Evolutionary conservation across 305 asterid genomes (phyloP).

Genomic region (Solanum hybrid): DNA sequence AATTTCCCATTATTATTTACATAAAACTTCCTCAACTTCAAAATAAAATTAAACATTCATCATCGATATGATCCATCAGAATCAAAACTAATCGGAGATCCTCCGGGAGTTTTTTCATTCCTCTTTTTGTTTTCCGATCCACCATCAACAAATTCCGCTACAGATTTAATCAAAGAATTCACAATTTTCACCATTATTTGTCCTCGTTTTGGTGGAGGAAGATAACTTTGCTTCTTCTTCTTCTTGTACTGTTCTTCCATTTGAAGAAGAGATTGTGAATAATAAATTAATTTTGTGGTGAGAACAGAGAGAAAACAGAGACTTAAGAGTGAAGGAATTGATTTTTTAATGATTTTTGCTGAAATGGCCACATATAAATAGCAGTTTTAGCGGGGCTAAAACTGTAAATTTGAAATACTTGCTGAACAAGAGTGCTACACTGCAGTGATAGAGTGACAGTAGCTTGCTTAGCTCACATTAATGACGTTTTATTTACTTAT

Average conservation of each 20-base stretch:
- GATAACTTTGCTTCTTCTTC: background rate
- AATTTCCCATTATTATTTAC: background rate
- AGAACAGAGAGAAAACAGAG: background rate
- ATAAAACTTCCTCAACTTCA: background rate
- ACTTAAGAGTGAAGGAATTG: background rate
- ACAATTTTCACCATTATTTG: constrained; percentile 6
- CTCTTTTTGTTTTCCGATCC: background rate
- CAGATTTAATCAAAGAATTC: constrained; percentile 9
- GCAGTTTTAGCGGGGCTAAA: background rate
- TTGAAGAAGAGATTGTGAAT: background rate
- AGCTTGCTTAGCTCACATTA: background rate
- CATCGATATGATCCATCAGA: background rate
- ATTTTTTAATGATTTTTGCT: background rate
- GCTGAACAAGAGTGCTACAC: background rate
- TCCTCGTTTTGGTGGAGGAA: constrained; percentile 10
- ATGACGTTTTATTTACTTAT: background rate
- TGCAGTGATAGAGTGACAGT: background rate
- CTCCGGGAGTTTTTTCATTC: background rate
- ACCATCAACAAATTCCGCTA: background rate
- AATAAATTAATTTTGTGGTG: background rate
- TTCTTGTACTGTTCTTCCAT: background rate
- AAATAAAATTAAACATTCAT: background rate
- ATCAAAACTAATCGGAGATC: constrained; percentile 11
- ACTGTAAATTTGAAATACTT: background rate
- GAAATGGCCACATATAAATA: background rate